Base-by-base conservation (phyloP, 2,329 filamentous ascomycete species). In the Leptographium galeiforme region DNA sequence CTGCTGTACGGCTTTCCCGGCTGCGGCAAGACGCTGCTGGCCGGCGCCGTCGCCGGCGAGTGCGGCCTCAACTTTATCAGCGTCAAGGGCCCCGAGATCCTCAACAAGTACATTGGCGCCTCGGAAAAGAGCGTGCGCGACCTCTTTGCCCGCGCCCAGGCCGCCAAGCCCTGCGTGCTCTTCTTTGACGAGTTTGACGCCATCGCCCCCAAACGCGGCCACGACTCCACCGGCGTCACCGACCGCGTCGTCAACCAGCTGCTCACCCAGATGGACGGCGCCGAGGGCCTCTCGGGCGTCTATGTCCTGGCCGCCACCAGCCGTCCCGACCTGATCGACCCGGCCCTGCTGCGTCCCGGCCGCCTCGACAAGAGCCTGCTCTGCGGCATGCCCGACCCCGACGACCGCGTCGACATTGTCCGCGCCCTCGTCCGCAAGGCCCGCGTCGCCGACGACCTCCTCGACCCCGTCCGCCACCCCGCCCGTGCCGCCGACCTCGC, bases 141-240 rank as follows among this genome's bases (percentile, higher is more conserved):
- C 66, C 75, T 98, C 1, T 98, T 98, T 63, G 91, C 95, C 64
- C 81, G 93, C 44, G 93, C 93, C 0, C 83, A 85, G 63, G 91
- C 93, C 4, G 93, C 93, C 6, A 82, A 85, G 56, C 94, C 94
- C 0, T 97, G 93, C 61, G 87, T 98, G 6, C 75, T 98, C 10
- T 98, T 98, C 75, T 98, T 98, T 64, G 93, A 98, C 64, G 93
- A 98, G 67, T 98, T 98, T 64, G 93, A 98, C 70, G 90, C 87
- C 41, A 97, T 98, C 58, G 94, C 94, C 0, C 93, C 93, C 2
- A 98, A 97, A 69, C 81, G 93, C 70, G 93, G 93, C 0, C 93
- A 98, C 65, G 94, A 98, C 66, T 93, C 86, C 2, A 98, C 93
- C 0, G 93, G 94, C 59, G 94, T 98, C n/a, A 98, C 93, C 0